Percentiles rank a stretch among this genome's conserved stretches.
Conservation (phyloP, 2,329 filamentous ascomycete species). For the Colletotrichum sp. region DNA sequence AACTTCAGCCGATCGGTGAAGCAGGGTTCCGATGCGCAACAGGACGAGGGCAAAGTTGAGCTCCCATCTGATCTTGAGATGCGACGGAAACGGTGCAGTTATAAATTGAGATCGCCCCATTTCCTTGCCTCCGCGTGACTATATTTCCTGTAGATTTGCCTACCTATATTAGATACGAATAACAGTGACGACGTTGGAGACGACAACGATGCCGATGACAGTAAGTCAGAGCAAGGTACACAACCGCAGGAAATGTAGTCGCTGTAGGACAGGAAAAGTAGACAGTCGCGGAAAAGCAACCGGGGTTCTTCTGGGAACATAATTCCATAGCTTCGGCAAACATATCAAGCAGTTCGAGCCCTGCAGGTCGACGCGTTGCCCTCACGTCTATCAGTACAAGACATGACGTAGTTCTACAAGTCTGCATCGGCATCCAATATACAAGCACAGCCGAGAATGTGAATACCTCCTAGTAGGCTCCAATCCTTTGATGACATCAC, state of each 20-base stretch:
- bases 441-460: not conserved
- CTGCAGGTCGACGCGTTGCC: not conserved
- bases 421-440: not conserved
- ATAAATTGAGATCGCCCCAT: not conserved
- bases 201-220: not conserved
- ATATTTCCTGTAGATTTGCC: not conserved
- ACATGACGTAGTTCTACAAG: not conserved
- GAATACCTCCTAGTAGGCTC: not conserved
- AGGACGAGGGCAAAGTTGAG: not conserved
- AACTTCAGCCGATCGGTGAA: not conserved
- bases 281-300: not conserved
- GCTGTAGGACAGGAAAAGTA: not conserved
- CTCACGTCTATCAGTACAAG: not conserved
- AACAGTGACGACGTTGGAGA: not conserved
- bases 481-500: not conserved
- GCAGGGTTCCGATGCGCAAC: not conserved
- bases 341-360: not conserved
- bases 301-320: not conserved
- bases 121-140: not conserved
- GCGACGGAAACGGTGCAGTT: not conserved
- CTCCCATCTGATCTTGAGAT: not conserved
- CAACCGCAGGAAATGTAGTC: not conserved
- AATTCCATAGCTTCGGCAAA: not conserved
- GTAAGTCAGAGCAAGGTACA: fast-evolving
- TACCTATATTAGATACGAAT: not conserved